phyloP scores from a whole-genome alignment of 192 early-diverging fungal genomes.

The Gaertneriomyces sp. region DNA sequence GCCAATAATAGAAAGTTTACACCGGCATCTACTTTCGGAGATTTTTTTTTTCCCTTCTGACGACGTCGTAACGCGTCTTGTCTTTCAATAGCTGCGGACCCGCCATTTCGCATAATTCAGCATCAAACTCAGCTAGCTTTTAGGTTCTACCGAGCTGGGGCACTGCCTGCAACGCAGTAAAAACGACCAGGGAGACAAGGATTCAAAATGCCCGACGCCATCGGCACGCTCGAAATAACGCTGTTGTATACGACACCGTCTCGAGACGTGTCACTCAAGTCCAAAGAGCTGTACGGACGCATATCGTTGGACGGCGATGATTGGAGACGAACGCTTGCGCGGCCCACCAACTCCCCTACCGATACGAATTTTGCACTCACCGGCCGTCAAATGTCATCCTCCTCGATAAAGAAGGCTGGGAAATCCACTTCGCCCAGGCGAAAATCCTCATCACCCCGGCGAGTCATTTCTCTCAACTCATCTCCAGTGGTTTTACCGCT shows the following conservation, averaged over 20 bases:
- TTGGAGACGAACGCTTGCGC: slow-evolving; percentile 30
- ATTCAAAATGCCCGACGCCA: slow-evolving; percentile 14
- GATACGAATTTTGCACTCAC: slow-evolving; percentile 8
- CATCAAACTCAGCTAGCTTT: too few relatives aligned
- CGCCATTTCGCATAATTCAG: too few relatives aligned
- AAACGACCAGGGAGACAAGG: not conserved
- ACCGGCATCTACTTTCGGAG: too few relatives aligned
- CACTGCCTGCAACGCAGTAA: too few relatives aligned
- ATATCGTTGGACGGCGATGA: slow-evolving; percentile 29
- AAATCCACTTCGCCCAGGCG: not conserved
- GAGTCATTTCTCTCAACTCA: slow-evolving; percentile 17
- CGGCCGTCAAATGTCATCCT: slow-evolving; percentile 1
- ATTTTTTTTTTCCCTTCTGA: too few relatives aligned
- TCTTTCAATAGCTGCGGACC: too few relatives aligned
- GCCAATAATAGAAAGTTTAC: too few relatives aligned
- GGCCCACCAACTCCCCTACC: not conserved
- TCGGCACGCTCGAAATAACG: slow-evolving; percentile 27
- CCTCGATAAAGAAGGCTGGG: not conserved
- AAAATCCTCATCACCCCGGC: not conserved
- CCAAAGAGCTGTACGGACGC: slow-evolving; percentile 16
- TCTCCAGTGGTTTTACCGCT: slow-evolving; percentile 11
- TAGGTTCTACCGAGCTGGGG: too few relatives aligned
- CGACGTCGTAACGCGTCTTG: too few relatives aligned
- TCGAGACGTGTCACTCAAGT: slow-evolving; percentile 11
- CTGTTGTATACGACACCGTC: slow-evolving; percentile 18